Conservation (phyloP, 1,139 yeast species). For the Spathaspora sp. region DNA sequence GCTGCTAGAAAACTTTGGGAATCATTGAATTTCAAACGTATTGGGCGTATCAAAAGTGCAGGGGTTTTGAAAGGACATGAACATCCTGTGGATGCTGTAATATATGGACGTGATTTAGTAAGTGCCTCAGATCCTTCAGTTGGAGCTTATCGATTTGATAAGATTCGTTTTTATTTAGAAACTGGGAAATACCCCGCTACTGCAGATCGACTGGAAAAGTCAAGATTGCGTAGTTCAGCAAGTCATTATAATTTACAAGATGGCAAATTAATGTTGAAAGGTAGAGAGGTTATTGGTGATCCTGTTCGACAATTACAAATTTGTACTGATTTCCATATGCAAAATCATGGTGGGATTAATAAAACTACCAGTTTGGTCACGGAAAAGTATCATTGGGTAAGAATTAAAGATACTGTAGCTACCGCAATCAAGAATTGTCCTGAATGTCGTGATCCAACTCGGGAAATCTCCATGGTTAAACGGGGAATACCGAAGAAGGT, state of each 20-base stretch:
- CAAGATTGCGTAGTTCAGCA: conserved; percentile 78
- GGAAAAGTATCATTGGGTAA: conserved; percentile 85
- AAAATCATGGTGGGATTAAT: conserved; percentile 86
- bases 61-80: conserved; percentile 85
- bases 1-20: conserved; percentile 83
- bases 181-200: conserved; percentile 86
- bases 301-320: conserved; percentile 72
- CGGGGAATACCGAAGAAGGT: conserved; percentile 13
- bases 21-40: conserved; percentile 68
- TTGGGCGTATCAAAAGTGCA: conserved; percentile 80
- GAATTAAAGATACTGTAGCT: conserved; percentile 85
- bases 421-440: conserved; percentile 75
- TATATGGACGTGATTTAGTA: conserved; percentile 61
- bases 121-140: conserved; percentile 49
- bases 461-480: conserved; percentile 32
- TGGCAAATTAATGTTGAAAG: conserved; percentile 76
- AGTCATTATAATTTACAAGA: conserved; percentile 70
- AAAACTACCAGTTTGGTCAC: conserved; percentile 77
- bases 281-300: conserved; percentile 78
- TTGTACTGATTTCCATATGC: conserved; percentile 67
- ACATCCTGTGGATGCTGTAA: conserved; percentile 76
- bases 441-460: conserved; percentile 57
- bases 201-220: conserved; percentile 80
- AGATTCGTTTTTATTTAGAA: conserved; percentile 73
- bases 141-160: conserved; percentile 69